Evolutionary conservation across 1,139 yeast genomes (phyloP).

Genomic region (Suhomyces yuchorum): DNA sequence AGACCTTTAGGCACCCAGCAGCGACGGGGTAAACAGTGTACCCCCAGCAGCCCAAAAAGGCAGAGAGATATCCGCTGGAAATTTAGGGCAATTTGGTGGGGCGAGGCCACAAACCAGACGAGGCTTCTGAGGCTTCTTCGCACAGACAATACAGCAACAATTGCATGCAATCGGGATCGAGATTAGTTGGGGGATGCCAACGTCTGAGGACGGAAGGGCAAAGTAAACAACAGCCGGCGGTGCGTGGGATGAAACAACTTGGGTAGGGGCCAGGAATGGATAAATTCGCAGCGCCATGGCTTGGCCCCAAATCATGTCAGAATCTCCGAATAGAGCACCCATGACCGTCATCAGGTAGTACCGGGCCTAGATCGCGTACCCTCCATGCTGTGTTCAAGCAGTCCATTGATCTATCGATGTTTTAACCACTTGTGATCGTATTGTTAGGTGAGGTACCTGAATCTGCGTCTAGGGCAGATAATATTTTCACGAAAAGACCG

Average conservation of each 20-base stretch:
- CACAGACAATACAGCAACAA: neutral
- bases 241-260: neutral
- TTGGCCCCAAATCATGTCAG: neutral
- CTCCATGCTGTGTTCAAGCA: too few relatives aligned
- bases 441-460: neutral
- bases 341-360: too few relatives aligned
- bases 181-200: neutral
- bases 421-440: neutral
- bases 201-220: neutral
- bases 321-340: too few relatives aligned
- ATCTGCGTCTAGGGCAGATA: neutral
- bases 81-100: neutral
- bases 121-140: neutral
- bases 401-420: neutral
- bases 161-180: neutral
- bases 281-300: neutral
- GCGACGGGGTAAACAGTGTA: neutral
- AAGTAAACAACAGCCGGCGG: neutral
- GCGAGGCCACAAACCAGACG: constrained; percentile 1
- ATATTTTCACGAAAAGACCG: neutral
- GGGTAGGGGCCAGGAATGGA: neutral
- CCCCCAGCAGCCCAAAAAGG: neutral
- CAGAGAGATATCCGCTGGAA: neutral
- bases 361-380: too few relatives aligned
- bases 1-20: neutral